A percentile compares a stretch with the other conserved stretches of the same genome.
Conservation (phyloP, 208 protist species). For the Kentomonas sorsogonicus region DNA sequence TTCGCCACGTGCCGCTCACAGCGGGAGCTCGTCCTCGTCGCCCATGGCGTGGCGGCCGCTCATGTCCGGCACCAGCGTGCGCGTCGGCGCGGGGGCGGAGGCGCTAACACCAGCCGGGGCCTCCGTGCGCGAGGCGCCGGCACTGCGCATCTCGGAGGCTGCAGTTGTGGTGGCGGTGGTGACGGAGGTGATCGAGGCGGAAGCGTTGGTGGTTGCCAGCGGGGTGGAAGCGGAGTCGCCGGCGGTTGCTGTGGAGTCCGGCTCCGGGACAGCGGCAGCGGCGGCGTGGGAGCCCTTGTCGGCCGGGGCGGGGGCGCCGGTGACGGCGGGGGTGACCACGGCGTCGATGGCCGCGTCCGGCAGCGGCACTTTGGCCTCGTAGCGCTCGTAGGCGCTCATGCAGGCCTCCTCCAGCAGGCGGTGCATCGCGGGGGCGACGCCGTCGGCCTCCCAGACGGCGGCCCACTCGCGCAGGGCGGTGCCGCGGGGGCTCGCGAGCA, state of each 20-base stretch:
- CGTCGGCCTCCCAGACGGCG: slow-evolving; percentile 47
- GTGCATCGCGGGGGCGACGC: slow-evolving; percentile 21
- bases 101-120: neutral
- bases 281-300: neutral
- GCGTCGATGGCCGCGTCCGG: slow-evolving; percentile 47
- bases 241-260: neutral
- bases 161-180: neutral
- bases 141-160: neutral
- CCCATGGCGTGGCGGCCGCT: neutral
- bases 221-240: neutral
- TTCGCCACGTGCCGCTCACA: slow-evolving; percentile 16
- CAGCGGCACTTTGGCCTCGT: slow-evolving; percentile 60
- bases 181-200: neutral
- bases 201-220: neutral
- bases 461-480: slow-evolving; percentile 38
- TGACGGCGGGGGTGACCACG: slow-evolving; percentile 18
- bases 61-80: neutral
- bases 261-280: neutral
- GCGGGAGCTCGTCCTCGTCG: slow-evolving; percentile 37
- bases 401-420: slow-evolving; percentile 67
- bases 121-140: neutral
- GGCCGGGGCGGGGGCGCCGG: neutral
- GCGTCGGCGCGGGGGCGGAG: neutral
- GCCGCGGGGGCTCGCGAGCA: slow-evolving; percentile 43
- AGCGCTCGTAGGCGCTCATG: slow-evolving; percentile 66